These are phyloP conservation scores for Stephania cephalantha DNA, from an alignment of 164 flowering plant genomes.

Conservation along the genomic window DNA sequence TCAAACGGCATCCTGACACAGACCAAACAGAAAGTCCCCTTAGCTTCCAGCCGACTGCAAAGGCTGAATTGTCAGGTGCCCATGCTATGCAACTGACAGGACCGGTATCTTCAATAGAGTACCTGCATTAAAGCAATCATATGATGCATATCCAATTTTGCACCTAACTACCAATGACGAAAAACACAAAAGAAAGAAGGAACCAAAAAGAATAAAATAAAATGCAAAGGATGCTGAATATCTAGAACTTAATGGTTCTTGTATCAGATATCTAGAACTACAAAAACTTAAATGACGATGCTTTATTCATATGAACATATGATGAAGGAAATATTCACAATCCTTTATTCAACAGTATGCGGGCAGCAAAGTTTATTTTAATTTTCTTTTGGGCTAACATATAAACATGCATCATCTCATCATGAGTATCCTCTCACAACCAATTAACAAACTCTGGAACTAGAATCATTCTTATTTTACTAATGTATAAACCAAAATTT, in stretches of 20 bases:
- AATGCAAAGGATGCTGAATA: background rate
- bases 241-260: background rate
- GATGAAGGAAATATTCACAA: background rate
- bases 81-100: conserved; percentile 83
- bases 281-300: background rate
- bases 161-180: background rate
- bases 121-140: conserved; percentile 40
- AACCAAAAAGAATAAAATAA: background rate
- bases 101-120: conserved; percentile 93
- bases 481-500: background rate
- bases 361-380: background rate
- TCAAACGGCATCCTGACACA: conserved; percentile 92
- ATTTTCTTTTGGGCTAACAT: background rate
- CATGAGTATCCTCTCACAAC: background rate
- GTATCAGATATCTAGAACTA: background rate
- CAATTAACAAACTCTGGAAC: background rate
- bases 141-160: background rate
- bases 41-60: conserved; percentile 95
- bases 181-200: background rate
- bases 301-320: background rate
- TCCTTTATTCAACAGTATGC: background rate
- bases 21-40: conserved; percentile 98
- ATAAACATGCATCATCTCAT: background rate
- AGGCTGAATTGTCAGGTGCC: conserved; percentile 97
- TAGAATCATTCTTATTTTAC: background rate